These are phyloP conservation scores for Aspergillus versicolor DNA, from an alignment of 2,329 filamentous ascomycete genomes.

Conservation along the genomic window DNA sequence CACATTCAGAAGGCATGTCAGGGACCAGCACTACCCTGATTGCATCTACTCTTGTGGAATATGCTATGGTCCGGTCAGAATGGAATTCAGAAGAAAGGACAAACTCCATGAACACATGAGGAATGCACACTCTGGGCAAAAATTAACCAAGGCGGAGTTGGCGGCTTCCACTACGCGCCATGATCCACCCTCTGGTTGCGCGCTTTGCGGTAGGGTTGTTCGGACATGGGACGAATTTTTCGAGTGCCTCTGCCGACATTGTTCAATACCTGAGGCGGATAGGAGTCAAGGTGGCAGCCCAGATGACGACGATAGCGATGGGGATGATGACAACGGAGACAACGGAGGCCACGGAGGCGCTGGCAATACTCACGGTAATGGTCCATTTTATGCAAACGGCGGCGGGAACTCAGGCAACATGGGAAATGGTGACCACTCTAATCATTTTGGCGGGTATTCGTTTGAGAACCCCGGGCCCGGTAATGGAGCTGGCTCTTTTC, in stretches of 20 bases:
- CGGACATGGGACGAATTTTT: not conserved
- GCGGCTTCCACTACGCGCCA: not conserved
- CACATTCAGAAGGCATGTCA: not conserved
- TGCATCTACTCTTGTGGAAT: not conserved
- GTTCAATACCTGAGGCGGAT: not conserved
- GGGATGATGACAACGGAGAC: not conserved
- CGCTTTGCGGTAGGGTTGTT: not conserved
- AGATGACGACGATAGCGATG: not conserved
- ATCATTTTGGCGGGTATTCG: not conserved
- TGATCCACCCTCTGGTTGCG: not conserved
- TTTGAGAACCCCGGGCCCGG: not conserved
- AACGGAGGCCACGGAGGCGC: not conserved
- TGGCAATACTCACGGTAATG: not conserved
- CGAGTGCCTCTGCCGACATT: not conserved
- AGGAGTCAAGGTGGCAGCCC: not conserved
- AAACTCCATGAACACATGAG: not conserved
- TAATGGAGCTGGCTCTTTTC: not conserved
- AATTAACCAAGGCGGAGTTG: not conserved
- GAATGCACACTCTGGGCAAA: not conserved
- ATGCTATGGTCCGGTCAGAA: not conserved
- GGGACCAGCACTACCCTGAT: not conserved
- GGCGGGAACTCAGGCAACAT: not conserved
- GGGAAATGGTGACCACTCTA: not conserved
- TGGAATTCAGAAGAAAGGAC: not conserved
- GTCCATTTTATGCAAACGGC: not conserved